These are phyloP conservation scores for Rosa chinensis DNA, from an alignment of 306 rosid species.

Conservation along the genomic window DNA sequence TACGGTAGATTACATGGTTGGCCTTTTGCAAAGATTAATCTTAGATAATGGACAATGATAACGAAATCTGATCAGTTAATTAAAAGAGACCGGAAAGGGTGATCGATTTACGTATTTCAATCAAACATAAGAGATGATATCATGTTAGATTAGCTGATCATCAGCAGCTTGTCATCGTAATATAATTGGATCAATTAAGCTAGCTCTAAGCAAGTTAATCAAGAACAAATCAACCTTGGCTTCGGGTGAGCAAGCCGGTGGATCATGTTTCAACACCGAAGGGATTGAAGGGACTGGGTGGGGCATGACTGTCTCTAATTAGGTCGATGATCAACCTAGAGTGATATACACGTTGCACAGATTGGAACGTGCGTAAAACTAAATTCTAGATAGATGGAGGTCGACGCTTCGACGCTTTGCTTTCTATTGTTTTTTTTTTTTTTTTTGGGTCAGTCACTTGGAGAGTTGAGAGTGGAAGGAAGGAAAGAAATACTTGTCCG, in stretches of 20 bases:
- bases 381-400: neutral
- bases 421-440: neutral
- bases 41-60: neutral
- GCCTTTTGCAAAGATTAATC: neutral
- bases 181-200: neutral
- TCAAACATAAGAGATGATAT: neutral
- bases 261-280: neutral
- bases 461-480: constrained; percentile 18
- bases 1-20: neutral
- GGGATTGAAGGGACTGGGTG: neutral
- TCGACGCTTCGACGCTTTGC: neutral
- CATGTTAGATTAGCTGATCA: neutral
- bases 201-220: neutral
- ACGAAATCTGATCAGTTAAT: neutral
- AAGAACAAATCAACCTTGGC: neutral
- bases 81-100: neutral
- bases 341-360: constrained; percentile 1
- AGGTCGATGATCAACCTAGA: neutral
- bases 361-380: neutral
- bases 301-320: neutral
- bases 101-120: neutral
- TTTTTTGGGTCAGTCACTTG: neutral
- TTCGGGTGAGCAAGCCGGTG: neutral
- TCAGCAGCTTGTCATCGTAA: neutral
- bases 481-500: constrained; percentile 35